These are phyloP conservation scores for Cylindrotheca fusiformis DNA, from an alignment of 108 stramenopile genomes.

Conservation along the genomic window DNA sequence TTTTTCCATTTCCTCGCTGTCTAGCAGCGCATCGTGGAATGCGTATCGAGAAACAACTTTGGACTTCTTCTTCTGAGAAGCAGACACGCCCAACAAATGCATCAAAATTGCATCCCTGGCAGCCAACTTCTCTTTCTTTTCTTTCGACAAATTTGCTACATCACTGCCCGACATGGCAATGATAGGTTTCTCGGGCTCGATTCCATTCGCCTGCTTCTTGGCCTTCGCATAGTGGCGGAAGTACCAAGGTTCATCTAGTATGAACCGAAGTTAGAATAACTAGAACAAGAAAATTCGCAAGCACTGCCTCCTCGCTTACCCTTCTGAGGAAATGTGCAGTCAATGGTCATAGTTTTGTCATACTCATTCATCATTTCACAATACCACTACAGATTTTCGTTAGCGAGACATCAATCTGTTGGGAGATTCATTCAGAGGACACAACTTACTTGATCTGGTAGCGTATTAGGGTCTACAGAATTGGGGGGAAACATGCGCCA, in stretches of 20 bases:
- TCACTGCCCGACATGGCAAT: not conserved
- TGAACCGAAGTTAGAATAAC: no score
- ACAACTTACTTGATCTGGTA: no score
- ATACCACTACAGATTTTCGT: conserved; percentile 28
- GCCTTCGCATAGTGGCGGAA: conserved; percentile 13
- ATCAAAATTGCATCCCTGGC: conserved; percentile 18
- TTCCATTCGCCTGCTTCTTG: conserved; percentile 2
- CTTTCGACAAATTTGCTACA: conserved; percentile 11
- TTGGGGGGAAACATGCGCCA: not conserved
- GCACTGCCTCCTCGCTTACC: no score
- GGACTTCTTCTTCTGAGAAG: conserved; percentile 4
- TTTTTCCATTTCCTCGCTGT: conserved; percentile 2
- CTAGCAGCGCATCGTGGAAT: conserved; percentile 31
- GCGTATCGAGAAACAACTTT: conserved; percentile 19
- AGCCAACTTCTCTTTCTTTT: conserved; percentile 7
- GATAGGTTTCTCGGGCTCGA: not conserved
- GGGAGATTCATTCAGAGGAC: no score
- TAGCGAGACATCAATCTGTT: not conserved
- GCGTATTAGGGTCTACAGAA: not conserved
- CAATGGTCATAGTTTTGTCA: conserved; percentile 19
- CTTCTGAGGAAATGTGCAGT: conserved; percentile 27
- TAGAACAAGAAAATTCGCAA: no score
- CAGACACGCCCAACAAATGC: conserved; percentile 10
- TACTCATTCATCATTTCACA: conserved; percentile 33
- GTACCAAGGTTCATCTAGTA: conserved; percentile 37